Conservation (phyloP, 1,284 basidiomycete species). For the Leccinum subrobustum region DNA sequence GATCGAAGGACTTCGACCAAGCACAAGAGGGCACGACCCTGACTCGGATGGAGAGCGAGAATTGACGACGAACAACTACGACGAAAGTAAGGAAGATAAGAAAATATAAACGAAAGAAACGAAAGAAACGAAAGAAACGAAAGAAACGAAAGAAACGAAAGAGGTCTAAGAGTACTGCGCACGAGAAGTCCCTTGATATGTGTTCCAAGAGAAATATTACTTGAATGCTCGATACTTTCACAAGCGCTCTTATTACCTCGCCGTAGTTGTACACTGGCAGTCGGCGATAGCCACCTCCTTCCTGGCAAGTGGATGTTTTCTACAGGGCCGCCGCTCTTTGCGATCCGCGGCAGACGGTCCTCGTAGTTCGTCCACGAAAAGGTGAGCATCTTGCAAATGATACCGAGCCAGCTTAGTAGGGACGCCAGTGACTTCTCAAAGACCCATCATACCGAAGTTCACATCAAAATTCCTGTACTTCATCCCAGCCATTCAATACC, state of each 20-base stretch:
- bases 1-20: too few relatives aligned
- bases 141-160: too few relatives aligned
- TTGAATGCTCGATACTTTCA: constrained; percentile 89
- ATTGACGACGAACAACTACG: too few relatives aligned
- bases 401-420: constrained; percentile 37
- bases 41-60: too few relatives aligned
- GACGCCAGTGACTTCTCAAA: constrained; percentile 64
- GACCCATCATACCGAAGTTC: constrained; percentile 60
- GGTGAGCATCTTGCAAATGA: constrained; percentile 41
- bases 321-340: constrained; percentile 58
- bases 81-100: too few relatives aligned
- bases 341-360: constrained; percentile 67
- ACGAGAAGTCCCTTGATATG: constrained; percentile 2
- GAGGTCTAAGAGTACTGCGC: too few relatives aligned
- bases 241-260: constrained; percentile 90
- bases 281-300: constrained; percentile 47
- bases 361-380: constrained; percentile 58
- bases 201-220: constrained; percentile 97
- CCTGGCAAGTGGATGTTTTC: constrained; percentile 47
- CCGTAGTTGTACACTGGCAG: constrained; percentile 63
- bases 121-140: too few relatives aligned
- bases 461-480: constrained; percentile 67
- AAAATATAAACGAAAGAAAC: too few relatives aligned
- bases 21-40: too few relatives aligned
- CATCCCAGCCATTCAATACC: constrained; percentile 60